Evolutionary conservation across 2,329 filamentous ascomycete species (phyloP), one percentile per base, ranked within the genome.

Genomic region (Fusarium buxicola): DNA sequence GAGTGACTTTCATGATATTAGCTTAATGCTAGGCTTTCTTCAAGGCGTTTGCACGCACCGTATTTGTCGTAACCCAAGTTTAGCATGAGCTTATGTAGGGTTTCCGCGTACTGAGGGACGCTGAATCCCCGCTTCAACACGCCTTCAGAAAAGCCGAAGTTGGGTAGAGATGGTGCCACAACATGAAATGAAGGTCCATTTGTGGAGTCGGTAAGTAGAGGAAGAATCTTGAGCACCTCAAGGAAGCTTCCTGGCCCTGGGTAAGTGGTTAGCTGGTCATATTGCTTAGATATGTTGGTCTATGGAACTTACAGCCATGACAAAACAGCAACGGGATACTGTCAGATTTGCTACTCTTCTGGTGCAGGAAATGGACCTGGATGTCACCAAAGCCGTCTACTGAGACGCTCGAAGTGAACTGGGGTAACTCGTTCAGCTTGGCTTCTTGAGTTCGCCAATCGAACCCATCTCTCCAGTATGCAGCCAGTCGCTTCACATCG

Each of bases 11-110:
- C 6, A 5, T 4, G 16, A 3, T 13, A 16, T 50, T 46, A 52
- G 47, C 6, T 13, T 4, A 15, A 8, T 12, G 10, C 5, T 7
- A 15, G 7, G 25, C 12, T 25, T 1, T 5, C 2, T 10, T 2
- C 7, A 10, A 6, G 18, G 6, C 3, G 6, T 8, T 24, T n/a
- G 3, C 5, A 35, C 62, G 2, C 46, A 75, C 74, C 73, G n/a
- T 77, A 77, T 48, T 71, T 68, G 3, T 72, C 57, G 39, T 77
- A 92, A 0, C 89, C 89, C 3, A 92, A 80, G 11, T 82, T 81
- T 7, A 84, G 75, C 90, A 93, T 93, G 8, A 92, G 76, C 53
- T 86, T 87, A 72, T 92, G 85, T 63, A 86, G 78, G 1, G 82
- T 81, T 72, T 92, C 87, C 74, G 76, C 73, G 21, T 78, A 77